phyloP scores from a whole-genome alignment of 1,139 yeast species.

The Kodamaea plutei region DNA sequence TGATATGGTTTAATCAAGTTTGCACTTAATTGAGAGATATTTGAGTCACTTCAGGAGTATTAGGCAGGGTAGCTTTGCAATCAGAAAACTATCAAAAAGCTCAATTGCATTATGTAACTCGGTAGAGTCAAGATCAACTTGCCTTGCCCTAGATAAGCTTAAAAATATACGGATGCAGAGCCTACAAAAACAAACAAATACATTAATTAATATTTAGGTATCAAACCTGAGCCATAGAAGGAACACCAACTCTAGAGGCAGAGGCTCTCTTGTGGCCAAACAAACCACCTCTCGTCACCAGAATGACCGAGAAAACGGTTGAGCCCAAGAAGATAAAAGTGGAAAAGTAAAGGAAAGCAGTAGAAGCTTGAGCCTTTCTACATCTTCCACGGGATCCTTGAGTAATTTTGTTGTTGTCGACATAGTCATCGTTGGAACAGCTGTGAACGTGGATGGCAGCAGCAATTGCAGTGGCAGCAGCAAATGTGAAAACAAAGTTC shows the following conservation, averaged over 20 bases:
- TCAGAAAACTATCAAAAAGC: too few relatives aligned
- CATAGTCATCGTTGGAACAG: constrained; percentile 64
- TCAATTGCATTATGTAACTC: too few relatives aligned
- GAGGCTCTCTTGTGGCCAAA: constrained; percentile 48
- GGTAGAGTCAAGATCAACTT: too few relatives aligned
- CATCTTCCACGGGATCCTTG: constrained; percentile 82
- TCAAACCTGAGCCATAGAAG: constrained; percentile 83
- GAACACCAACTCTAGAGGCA: constrained; percentile 75
- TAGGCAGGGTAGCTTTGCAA: too few relatives aligned
- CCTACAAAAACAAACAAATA: too few relatives aligned
- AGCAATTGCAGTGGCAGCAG: constrained; percentile 93
- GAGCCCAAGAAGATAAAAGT: constrained; percentile 73
- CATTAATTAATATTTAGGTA: too few relatives aligned
- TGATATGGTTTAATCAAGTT: too few relatives aligned
- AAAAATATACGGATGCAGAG: too few relatives aligned
- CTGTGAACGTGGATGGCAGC: constrained; percentile 85
- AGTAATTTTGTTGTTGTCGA: constrained; percentile 60
- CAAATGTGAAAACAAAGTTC: constrained; percentile 85
- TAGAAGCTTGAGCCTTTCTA: constrained; percentile 90
- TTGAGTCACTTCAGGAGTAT: too few relatives aligned
- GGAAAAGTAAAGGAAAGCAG: constrained; percentile 87
- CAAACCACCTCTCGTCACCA: constrained; percentile 67
- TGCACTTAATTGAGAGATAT: too few relatives aligned
- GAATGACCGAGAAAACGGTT: constrained; percentile 54
- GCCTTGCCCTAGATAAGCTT: too few relatives aligned